phyloP scores from a whole-genome alignment of 805 yeast genomes.

The Pichia paraexigua region DNA sequence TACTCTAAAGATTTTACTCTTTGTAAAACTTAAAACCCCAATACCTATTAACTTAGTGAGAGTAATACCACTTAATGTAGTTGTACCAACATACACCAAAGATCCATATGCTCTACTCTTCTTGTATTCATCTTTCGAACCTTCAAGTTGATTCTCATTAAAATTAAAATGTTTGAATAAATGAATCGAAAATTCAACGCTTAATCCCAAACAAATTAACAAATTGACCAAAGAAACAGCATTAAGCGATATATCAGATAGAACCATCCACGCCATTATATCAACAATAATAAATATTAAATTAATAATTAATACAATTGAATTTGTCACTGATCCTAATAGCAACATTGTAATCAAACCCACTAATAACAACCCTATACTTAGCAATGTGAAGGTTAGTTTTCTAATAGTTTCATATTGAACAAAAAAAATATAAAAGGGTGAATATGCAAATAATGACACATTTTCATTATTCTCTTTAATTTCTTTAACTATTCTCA shows the following conservation, averaged over 20 bases:
- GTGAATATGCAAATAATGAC: conserved; percentile 81
- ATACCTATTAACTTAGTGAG: conserved; percentile 87
- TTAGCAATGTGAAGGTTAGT: conserved; percentile 49
- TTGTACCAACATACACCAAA: conserved; percentile 72
- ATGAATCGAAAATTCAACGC: conserved; percentile 90
- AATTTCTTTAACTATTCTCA: conserved; percentile 55
- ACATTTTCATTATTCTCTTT: conserved; percentile 30
- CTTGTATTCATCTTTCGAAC: conserved; percentile 3
- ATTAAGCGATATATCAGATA: conserved; percentile 70
- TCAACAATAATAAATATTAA: conserved; percentile 59
- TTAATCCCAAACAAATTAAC: conserved; percentile 86
- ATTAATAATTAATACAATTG: conserved; percentile 47
- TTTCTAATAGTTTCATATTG: conserved; percentile 65
- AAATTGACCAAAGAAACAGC: conserved; percentile 87
- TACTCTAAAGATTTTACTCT: conserved; percentile 80
- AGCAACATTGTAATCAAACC: conserved; percentile 46
- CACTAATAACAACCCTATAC: conserved; percentile 42
- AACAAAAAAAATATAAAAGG: conserved; percentile 86
- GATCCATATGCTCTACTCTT: conserved; percentile 43
- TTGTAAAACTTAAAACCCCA: conserved; percentile 74
- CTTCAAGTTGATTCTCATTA: conserved; percentile 3
- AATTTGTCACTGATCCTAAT: conserved; percentile 59
- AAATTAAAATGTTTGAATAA: conserved; percentile 67
- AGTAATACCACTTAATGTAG: conserved; percentile 87
- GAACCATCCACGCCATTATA: conserved; percentile 73